Conservation (phyloP, 2,329 filamentous ascomycete genomes). For the Nemania sp. region DNA sequence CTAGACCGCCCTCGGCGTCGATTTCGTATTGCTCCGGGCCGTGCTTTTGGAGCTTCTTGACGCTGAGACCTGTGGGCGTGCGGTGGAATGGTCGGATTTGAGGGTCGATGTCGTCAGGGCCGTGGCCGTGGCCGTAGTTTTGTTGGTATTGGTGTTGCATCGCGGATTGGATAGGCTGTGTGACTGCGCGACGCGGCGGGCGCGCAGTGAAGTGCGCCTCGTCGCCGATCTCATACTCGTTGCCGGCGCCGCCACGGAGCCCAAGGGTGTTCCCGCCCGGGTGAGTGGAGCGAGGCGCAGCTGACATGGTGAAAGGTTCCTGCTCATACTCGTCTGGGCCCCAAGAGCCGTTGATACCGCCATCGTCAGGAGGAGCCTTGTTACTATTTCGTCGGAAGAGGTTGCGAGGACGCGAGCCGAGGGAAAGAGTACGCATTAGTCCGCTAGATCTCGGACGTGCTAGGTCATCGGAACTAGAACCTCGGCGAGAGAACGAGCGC, state of each 20-base stretch:
- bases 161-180: conserved; percentile 42
- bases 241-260: conserved; percentile 47
- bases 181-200: conserved; percentile 48
- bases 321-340: conserved; percentile 59
- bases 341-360: conserved; percentile 68
- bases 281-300: conserved; percentile 43
- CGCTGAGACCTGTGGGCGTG: conserved; percentile 75
- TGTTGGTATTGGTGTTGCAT: conserved; percentile 34
- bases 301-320: conserved; percentile 29
- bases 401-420: conserved; percentile 60
- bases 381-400: conserved; percentile 59
- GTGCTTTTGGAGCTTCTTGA: conserved; percentile 68
- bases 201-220: conserved; percentile 67
- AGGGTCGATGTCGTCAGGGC: not conserved
- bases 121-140: conserved; percentile 27
- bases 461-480: conserved; percentile 53
- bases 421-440: conserved; percentile 70
- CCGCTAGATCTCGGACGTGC: conserved; percentile 53
- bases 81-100: conserved; percentile 66
- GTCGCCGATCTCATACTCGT: conserved; percentile 66
- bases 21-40: conserved; percentile 67
- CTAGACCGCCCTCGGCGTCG: conserved; percentile 84
- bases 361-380: conserved; percentile 59
- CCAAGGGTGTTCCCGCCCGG: conserved; percentile 34
- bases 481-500: conserved; percentile 60